phyloP scores from a whole-genome alignment of 352 stramenopile species.

The Phytophthora megakarya region DNA sequence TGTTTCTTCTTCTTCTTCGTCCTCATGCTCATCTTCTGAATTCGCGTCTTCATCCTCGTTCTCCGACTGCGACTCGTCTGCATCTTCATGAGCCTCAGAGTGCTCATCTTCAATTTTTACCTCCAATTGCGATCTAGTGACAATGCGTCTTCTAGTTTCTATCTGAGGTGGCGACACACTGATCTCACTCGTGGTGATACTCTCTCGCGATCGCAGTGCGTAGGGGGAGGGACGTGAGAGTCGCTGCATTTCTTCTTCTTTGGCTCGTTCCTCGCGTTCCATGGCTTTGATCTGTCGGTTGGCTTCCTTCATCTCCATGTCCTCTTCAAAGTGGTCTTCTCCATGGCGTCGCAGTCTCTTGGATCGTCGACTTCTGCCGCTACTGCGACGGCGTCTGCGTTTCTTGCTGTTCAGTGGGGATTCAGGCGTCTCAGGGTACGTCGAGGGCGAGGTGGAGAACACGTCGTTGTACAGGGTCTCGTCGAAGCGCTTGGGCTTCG shows the following conservation, averaged over 20 bases:
- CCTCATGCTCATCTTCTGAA: constrained; percentile 34
- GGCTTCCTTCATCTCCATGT: constrained; percentile 61
- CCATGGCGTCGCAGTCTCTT: constrained; percentile 33
- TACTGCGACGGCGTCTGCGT: constrained; percentile 21
- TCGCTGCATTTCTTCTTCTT: constrained; percentile 32
- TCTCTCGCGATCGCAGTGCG: constrained; percentile 59
- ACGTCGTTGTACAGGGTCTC: constrained; percentile 73
- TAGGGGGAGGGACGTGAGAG: constrained; percentile 51
- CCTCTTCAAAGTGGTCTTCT: constrained; percentile 47
- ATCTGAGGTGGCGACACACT: constrained; percentile 14
- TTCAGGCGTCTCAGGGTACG: constrained; percentile 25
- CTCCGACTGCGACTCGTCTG: constrained; percentile 40
- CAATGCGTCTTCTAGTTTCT: constrained; percentile 3
- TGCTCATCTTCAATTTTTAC: constrained; percentile 26
- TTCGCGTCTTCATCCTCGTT: constrained; percentile 41
- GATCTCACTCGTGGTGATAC: constrained; percentile 30
- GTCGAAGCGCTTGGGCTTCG: constrained; percentile 68
- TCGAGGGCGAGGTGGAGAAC: constrained; percentile 43
- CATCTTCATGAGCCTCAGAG: constrained; percentile 22
- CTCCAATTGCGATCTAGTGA: constrained; percentile 37
- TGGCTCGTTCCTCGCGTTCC: constrained; percentile 39
- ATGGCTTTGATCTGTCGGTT: constrained; percentile 56
- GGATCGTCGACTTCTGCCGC: constrained; percentile 9
- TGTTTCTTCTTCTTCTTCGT: constrained; percentile 39
- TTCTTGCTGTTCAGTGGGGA: constrained; percentile 32